Base-by-base conservation (phyloP, 2,329 filamentous ascomycete genomes). In the Juglanconis sp. region DNA sequence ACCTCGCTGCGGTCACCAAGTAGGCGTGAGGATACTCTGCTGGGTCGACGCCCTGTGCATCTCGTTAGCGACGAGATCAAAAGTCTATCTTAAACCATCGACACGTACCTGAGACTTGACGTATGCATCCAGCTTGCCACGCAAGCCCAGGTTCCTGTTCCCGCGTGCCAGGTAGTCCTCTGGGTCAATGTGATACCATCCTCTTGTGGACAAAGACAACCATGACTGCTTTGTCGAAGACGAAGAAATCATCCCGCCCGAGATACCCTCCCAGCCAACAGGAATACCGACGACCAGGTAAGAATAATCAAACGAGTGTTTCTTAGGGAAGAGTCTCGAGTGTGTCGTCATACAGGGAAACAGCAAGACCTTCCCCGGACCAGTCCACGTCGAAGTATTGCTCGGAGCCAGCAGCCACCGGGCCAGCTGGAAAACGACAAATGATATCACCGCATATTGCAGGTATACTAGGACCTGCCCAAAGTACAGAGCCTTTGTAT, bases 211-310 rank as follows among this genome's bases (percentile, higher is more conserved):
- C 15, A 30, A 24, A 17, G 58, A 58, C 30, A 17, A 56, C 61
- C 54, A 63, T 31, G 61, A 48, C 56, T 56, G 60, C 8, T 65
- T 67, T 54, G 64, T 59, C 2, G 71, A 62, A 30, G 70, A 71
- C 6, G 73, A 72, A 2, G 87, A 87, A 38, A 90, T 69, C 63
- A 88, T 76, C 9, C 80, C 80, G 50, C 80, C 81, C n/a, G 77
- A 73, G 47, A 74, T 75, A 5, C 86, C 87, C 54, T 76, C 74
- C 71, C 83, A 86, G n/a, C 81, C 81, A 31, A 92, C 79, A 0
- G 88, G 89, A 46, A 90, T 78, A 0, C 89, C 88, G 32, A 87
- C 84, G 50, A 87, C 78, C 1, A 92, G 80, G 70, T 92, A 91
- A 0, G 87, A 86, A 69, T 91, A 91, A 1, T 77, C 77, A 68